Percentiles rank a stretch among this genome's conserved stretches.
Evolutionary conservation across 495 filamentous ascomycete genomes (phyloP).

Genomic region (Penicillium simplicissimum): DNA sequence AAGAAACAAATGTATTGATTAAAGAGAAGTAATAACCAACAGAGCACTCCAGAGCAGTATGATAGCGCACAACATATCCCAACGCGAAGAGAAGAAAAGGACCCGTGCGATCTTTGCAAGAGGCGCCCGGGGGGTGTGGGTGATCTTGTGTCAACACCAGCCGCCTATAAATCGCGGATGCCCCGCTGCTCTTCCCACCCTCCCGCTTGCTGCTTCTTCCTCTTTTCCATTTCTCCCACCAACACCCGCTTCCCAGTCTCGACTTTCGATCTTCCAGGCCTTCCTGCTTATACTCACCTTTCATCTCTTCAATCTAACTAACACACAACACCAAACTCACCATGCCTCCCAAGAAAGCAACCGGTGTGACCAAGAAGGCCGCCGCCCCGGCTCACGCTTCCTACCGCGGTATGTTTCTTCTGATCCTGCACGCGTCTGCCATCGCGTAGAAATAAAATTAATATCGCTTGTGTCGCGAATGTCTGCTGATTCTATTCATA

Average conservation of each 20-base stretch:
- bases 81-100: slow-evolving; percentile 20
- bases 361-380: slow-evolving; percentile 52
- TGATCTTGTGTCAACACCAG: slow-evolving; percentile 51
- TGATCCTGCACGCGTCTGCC: slow-evolving; percentile 42
- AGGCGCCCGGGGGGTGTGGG: slow-evolving; percentile 15
- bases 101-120: slow-evolving; percentile 18
- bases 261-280: slow-evolving; percentile 14
- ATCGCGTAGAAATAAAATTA: slow-evolving; percentile 43
- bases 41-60: slow-evolving; percentile 14
- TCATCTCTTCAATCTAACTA: slow-evolving; percentile 19
- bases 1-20: slow-evolving; percentile 9
- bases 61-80: slow-evolving; percentile 11
- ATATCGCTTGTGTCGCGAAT: slow-evolving; percentile 44
- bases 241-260: neutral
- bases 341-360: slow-evolving; percentile 59
- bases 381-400: slow-evolving; percentile 53
- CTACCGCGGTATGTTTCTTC: slow-evolving; percentile 59
- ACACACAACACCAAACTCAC: slow-evolving; percentile 19
- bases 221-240: slow-evolving; percentile 11
- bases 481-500: slow-evolving; percentile 50
- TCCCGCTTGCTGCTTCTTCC: slow-evolving; percentile 37
- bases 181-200: slow-evolving; percentile 47
- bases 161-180: slow-evolving; percentile 54
- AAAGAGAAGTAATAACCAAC: neutral
- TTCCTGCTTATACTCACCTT: slow-evolving; percentile 17